A percentile compares a stretch with the other conserved stretches of the same genome.
These are phyloP conservation scores for Fragaria nilgerrensis DNA, from an alignment of 306 rosid species.

Conservation along the genomic window DNA sequence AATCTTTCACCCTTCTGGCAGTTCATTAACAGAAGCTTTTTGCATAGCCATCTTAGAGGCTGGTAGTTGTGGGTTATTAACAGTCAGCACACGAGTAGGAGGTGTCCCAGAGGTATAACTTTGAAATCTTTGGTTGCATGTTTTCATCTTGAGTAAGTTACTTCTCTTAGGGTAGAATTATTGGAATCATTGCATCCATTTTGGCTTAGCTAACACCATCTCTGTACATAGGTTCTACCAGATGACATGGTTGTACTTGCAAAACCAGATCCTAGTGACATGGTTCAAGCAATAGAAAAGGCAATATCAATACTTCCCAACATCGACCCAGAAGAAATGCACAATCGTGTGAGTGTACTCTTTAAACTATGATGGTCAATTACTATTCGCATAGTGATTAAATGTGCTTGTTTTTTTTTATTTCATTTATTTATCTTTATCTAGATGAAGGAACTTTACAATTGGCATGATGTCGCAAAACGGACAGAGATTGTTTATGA, in stretches of 20 bases:
- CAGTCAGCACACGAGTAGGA: constrained; percentile 90
- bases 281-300: constrained; percentile 72
- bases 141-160: background rate
- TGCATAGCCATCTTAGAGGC: constrained; percentile 97
- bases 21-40: constrained; percentile 94
- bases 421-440: background rate
- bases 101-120: constrained; percentile 85
- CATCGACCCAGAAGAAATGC: constrained; percentile 80
- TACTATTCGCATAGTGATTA: constrained; percentile 21
- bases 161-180: background rate
- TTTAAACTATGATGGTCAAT: constrained; percentile 3
- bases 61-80: constrained; percentile 95
- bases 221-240: constrained; percentile 70
- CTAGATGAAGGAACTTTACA: constrained; percentile 74
- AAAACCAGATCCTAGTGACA: constrained; percentile 81
- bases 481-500: constrained; percentile 88
- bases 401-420: constrained; percentile 3
- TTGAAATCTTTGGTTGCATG: constrained; percentile 2
- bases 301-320: constrained; percentile 72
- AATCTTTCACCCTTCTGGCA: constrained; percentile 27
- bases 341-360: constrained; percentile 64
- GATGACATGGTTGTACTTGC: constrained; percentile 94
- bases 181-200: background rate
- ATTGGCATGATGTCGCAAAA: constrained; percentile 90
- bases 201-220: constrained; percentile 16